Base-by-base conservation (phyloP, 1,139 yeast species). In the Hemisphaericaspora subhashii region DNA sequence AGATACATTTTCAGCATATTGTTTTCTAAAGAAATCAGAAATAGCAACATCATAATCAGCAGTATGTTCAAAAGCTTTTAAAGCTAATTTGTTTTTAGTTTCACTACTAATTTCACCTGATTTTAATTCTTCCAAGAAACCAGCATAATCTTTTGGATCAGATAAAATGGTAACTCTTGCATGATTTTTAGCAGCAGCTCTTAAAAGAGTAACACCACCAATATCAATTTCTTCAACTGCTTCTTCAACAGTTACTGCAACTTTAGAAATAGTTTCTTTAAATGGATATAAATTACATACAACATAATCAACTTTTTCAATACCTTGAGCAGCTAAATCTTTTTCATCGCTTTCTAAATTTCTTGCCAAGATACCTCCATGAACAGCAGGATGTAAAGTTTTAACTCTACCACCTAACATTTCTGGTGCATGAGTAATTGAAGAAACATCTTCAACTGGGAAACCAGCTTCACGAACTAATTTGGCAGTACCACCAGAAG, bases 101-200 rank as follows among this genome's bases (percentile, higher is more conserved):
- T 78, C 85, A 45, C 72, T 65, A 30, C 95, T 72, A 51, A 92
- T 79, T 55, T 82, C 88, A 39, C 94, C 94, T 39, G 65, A 48
- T 54, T 72, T 70, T 58, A 92, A 77, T 66, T 92, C 96, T 60
- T 81, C 79, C 52, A 92, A 72, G 66, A 92, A 92, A 36, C 74
- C 78, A 38, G 96, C 82, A 67, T 92, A 92, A 68, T 92, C 98
- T 44, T 73, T 73, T 50, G 98, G 98, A 67, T 92, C 98, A 25
- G 95, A 86, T 57, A 92, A 74, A 50, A 92, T 90, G 45, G 96
- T 86, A 45, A 92, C 98, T 68, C 98, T 82, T 45, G 95, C 75
- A 66, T 92, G 98, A 72, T 92, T 92, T 75, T 92, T 92, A 47
- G 98, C 98, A 44, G 98, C 98, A 37, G 98, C 98, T 68, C 98